Evolutionary conservation across 345 rosid species (phyloP).

Genomic region (Eucalyptus albens): DNA sequence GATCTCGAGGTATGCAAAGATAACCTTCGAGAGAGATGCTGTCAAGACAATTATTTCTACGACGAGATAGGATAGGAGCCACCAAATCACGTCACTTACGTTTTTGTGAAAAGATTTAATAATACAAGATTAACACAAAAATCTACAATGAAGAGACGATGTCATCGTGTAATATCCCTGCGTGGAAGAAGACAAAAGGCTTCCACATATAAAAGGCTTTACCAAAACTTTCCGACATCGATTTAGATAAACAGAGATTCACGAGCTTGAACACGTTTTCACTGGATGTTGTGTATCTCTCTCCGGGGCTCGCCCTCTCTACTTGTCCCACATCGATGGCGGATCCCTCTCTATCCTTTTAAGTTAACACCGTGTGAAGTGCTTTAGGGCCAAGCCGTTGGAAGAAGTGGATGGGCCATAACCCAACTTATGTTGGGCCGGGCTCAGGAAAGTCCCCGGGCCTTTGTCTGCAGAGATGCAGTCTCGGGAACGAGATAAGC

Average conservation of each 20-base stretch:
- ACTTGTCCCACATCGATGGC: rapidly evolving
- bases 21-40: neutral
- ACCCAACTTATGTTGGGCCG: rapidly evolving
- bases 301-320: too few relatives aligned
- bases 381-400: rapidly evolving
- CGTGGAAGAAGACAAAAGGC: neutral
- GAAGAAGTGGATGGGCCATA: neutral
- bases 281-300: too few relatives aligned
- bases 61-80: neutral
- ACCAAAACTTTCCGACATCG: neutral
- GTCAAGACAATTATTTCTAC: neutral
- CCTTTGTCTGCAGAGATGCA: neutral
- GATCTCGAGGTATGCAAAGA: neutral
- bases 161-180: neutral
- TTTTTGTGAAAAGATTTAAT: neutral
- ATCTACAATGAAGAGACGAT: neutral
- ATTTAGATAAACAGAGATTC: neutral
- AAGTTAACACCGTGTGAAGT: rapidly evolving
- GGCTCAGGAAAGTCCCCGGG: neutral
- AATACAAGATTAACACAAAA: neutral
- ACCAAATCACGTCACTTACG: neutral
- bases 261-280: too few relatives aligned
- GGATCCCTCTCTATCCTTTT: neutral
- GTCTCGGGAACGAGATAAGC: neutral
- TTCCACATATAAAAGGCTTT: neutral